Evolutionary conservation across 2,329 filamentous ascomycete genomes (phyloP).

Genomic region (Diaporthe aspalathi): DNA sequence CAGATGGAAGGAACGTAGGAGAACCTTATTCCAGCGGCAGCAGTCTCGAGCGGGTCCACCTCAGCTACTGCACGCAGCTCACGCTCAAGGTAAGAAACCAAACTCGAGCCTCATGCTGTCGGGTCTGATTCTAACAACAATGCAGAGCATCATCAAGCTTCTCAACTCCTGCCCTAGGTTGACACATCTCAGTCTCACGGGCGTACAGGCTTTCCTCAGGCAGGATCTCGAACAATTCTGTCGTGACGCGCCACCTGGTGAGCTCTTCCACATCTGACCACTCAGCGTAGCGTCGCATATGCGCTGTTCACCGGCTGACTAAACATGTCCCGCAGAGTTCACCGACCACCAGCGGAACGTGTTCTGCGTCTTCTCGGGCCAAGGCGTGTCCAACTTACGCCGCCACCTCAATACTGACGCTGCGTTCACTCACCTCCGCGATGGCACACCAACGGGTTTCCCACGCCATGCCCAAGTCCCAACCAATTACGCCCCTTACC

Average conservation of each 20-base stretch:
- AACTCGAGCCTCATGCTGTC: neutral
- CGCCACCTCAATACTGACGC: constrained; percentile 76
- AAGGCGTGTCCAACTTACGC: constrained; percentile 81
- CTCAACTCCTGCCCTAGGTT: constrained; percentile 92
- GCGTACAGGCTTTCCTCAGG: constrained; percentile 88
- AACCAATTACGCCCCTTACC: constrained; percentile 38
- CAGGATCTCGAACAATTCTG: constrained; percentile 89
- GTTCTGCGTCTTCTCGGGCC: constrained; percentile 96
- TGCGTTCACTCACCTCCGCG: constrained; percentile 59
- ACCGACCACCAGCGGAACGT: constrained; percentile 94
- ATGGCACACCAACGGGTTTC: constrained; percentile 42
- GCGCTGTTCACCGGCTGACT: constrained; percentile 30
- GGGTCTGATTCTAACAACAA: constrained; percentile 46
- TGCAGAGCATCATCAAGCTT: constrained; percentile 86
- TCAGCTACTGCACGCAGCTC: constrained; percentile 92
- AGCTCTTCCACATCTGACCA: constrained; percentile 40
- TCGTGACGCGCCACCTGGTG: constrained; percentile 82
- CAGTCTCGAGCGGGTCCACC: constrained; percentile 90
- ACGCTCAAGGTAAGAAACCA: constrained; percentile 76
- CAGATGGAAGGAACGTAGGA: constrained; percentile 58
- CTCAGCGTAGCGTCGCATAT: neutral
- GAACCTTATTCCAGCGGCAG: constrained; percentile 67
- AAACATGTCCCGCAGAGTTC: constrained; percentile 72
- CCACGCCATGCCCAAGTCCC: constrained; percentile 34
- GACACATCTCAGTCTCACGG: constrained; percentile 94